phyloP scores from a whole-genome alignment of 306 rosid species.

The Dalbergia oliveri region DNA sequence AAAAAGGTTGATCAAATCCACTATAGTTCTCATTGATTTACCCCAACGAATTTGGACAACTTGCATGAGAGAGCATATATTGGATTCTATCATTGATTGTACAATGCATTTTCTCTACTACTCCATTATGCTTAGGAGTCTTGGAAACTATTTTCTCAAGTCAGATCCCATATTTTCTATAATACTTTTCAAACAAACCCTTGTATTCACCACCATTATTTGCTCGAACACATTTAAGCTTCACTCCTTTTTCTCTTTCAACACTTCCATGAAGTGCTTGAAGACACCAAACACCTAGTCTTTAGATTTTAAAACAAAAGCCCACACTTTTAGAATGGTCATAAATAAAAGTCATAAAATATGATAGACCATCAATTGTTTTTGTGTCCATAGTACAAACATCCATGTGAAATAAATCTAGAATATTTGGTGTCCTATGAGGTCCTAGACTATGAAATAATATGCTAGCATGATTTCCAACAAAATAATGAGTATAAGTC shows the following conservation, averaged over 20 bases:
- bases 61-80: no score
- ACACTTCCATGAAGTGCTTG: not conserved
- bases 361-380: not conserved
- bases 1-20: no score
- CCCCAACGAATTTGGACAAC: no score
- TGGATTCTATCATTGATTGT: not conserved
- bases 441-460: not conserved
- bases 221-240: not conserved
- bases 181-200: not conserved
- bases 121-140: not conserved
- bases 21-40: no score
- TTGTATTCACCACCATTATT: not conserved
- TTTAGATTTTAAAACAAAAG: not conserved
- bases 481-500: not conserved
- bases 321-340: not conserved
- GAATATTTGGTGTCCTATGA: not conserved
- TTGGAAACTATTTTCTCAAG: not conserved
- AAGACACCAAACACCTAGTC: not conserved
- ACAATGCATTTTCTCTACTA: not conserved
- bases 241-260: not conserved
- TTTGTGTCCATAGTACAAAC: not conserved
- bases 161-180: not conserved
- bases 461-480: not conserved
- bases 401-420: not conserved
- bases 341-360: constrained; percentile 17